Conservation (phyloP, 306 rosid species). For the Quercus cerris region DNA sequence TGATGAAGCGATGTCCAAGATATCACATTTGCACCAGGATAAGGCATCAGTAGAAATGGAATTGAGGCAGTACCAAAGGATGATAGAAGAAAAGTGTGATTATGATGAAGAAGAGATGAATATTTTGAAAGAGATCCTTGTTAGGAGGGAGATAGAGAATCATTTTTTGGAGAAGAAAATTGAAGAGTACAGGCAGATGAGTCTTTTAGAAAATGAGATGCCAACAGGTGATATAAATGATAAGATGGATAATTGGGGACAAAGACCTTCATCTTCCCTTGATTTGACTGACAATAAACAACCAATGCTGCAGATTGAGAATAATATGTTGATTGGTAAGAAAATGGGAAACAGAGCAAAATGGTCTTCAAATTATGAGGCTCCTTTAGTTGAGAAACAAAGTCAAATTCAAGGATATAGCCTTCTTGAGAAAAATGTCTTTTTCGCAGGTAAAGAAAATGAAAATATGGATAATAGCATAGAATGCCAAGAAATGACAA, state of each 20-base stretch:
- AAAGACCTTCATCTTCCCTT: constrained; percentile 24
- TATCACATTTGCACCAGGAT: constrained; percentile 74
- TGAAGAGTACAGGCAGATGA: constrained; percentile 60
- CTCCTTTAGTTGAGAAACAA: constrained; percentile 25
- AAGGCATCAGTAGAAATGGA: constrained; percentile 77
- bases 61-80: constrained; percentile 64
- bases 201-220: constrained; percentile 29
- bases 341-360: constrained; percentile 9
- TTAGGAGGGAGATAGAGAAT: constrained; percentile 76
- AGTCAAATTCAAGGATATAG: constrained; percentile 21
- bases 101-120: constrained; percentile 90
- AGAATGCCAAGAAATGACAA: constrained; percentile 9
- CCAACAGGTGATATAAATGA: constrained; percentile 30
- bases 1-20: constrained; percentile 97
- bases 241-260: constrained; percentile 32
- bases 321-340: constrained; percentile 14
- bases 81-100: constrained; percentile 70
- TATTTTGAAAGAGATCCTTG: constrained; percentile 76
- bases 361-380: constrained; percentile 18
- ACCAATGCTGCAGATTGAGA: constrained; percentile 18
- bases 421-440: constrained; percentile 17
- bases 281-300: constrained; percentile 29
- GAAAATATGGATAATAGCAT: constrained; percentile 8
- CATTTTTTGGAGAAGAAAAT: constrained; percentile 70
- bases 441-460: constrained; percentile 9